Evolutionary conservation across 2,329 filamentous ascomycete genomes (phyloP), one percentile per base, ranked within the genome.

Genomic region (Neopestalotiopsis sp.): DNA sequence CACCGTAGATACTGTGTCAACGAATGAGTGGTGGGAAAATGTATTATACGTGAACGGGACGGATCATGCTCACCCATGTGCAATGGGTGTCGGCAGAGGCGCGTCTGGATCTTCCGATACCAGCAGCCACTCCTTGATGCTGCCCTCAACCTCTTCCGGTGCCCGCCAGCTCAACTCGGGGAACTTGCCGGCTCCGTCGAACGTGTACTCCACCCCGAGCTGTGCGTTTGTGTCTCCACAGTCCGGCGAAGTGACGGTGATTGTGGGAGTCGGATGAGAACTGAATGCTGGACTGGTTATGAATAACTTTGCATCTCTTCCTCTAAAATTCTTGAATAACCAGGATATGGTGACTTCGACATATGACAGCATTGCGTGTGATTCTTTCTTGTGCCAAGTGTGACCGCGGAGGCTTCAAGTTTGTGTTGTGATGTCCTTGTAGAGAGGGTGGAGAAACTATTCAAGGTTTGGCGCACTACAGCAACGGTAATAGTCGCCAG

Each of bases 71-170:
- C 65, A 82, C 81, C 84, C 84, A 57, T 87, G 85, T 32, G 79
- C 79, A n/a, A 83, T 78, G 5, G 84, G 81, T 10, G 77, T 81
- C 6, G 82, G 79, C 38, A 85, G 64, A 20, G 83, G 83, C 17
- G 81, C 81, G 73, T 86, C 84, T 1, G 83, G 83, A 66, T 87
- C 83, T 69, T 86, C 84, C 53, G 75, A 76, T 14, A 86, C 74
- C 17, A 87, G 73, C 20, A 87, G 69, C 79, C 84, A 87, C 73
- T 87, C 78, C 66, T 79, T 79, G 12, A 84, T 78, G 24, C 68
- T 57, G 3, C 32, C 67, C 6, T 73, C 72, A 7, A 78, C 67
- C 1, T 75, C 75, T 4, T 74, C 71, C 3, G 79, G 76, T 10
- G 74, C 72, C 5, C 79, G 74, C 84, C 83, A 87, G 53, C 71